Base-by-base conservation (phyloP, 129 eudicot species). In the Saussurea involucrata region DNA sequence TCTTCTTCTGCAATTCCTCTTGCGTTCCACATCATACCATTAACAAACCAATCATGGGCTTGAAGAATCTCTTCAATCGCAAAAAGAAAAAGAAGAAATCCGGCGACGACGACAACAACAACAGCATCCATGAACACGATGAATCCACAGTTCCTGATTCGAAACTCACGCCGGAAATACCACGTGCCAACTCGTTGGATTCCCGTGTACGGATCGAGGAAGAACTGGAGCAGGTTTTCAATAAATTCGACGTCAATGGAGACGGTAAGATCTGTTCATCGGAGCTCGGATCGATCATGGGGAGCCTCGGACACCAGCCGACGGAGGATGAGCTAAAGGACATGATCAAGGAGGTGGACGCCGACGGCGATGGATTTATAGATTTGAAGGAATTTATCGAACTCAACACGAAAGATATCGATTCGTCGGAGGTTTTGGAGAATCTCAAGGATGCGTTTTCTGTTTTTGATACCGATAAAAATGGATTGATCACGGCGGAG, bases 331-430 rank as follows among this genome's bases (percentile, higher is more conserved):
- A 89, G 63, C 68, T 87, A 10, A 10, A 27, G 18, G 66, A 28
- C 18, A 89, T 89, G 87, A 87, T 92, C 74, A 67, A 44, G 29
- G 90, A 90, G 81, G 92, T 88, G 55, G 97, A 91, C 31, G 70
- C 83, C 0, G 92, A 91, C 42, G 97, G 97, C 0, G 97, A 91
- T 17, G 97, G 97, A 2, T 87, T 78, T 78, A 91, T 91, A n/a
- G 79, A 89, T 63, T 72, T 91, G 40, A 75, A 20, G 6, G 97
- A 91, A 24, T 91, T 91, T 61, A 83, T 89, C 24, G 92, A 87
- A 40, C 15, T 91, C 55, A 91, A 91, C 72, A 91, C 97, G 4
- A 91, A 84, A n/a, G 92, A 80, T 36, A 55, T 88, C 15, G 92
- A 83, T 77, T 81, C 90, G 6, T 73, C 82, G 15, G 94, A 91